Evolutionary conservation across 495 filamentous ascomycete genomes (phyloP).

Genomic region (Lophiostoma macrostomum): DNA sequence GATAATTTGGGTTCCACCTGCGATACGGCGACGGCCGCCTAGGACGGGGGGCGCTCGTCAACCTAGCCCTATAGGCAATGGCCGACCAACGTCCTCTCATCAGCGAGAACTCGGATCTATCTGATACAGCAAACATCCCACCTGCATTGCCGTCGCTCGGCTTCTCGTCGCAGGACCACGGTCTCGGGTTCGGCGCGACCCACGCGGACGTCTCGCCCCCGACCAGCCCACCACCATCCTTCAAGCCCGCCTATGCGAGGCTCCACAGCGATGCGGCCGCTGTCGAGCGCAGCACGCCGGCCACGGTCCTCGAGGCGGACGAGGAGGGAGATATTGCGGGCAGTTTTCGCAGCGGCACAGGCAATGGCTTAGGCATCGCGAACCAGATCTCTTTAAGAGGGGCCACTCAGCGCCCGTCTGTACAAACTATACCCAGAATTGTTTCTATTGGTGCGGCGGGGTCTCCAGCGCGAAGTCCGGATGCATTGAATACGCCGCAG

Average conservation of each 20-base stretch:
- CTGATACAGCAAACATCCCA: constrained; percentile 15
- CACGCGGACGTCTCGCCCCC: constrained; percentile 3
- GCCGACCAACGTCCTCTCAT: constrained; percentile 28
- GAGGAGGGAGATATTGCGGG: constrained; percentile 26
- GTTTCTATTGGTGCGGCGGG: constrained; percentile 19
- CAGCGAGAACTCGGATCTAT: constrained; percentile 25
- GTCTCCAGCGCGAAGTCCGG: constrained; percentile 7
- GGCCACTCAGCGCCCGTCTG: constrained; percentile 16
- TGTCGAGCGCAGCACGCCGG: constrained; percentile 3
- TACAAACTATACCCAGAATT: constrained; percentile 18
- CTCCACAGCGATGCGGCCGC: constrained; percentile 12
- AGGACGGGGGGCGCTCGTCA: no score
- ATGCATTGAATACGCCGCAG: constrained; percentile 8
- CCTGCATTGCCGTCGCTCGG: constrained; percentile 22
- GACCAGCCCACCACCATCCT: constrained; percentile 7
- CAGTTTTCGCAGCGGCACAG: not conserved
- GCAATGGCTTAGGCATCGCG: constrained; percentile 30
- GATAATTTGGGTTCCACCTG: no score
- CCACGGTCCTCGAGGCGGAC: constrained; percentile 15
- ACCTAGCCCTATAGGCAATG: constrained; percentile 15
- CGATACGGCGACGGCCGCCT: no score
- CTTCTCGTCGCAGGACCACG: constrained; percentile 10
- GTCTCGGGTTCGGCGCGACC: constrained; percentile 10
- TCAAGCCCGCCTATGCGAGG: constrained; percentile 27
- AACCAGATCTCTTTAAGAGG: constrained; percentile 1